Base-by-base conservation (phyloP, 352 stramenopile species). In the Pythium dissotocum region DNA sequence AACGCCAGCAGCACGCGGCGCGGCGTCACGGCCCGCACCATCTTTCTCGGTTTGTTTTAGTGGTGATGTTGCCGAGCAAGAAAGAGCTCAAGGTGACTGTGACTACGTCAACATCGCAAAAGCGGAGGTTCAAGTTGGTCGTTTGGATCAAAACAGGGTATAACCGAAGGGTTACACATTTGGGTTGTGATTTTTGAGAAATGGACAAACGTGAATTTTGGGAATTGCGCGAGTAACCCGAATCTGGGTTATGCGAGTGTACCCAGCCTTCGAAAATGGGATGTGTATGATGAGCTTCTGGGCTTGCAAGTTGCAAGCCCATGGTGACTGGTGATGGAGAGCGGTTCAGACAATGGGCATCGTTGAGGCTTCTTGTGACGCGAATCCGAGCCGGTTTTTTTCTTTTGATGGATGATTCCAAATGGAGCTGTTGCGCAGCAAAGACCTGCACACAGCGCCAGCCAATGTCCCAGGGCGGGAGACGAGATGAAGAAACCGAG, bases 1-100 rank as follows among this genome's bases (percentile, higher is more conserved):
- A 90, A 52, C 36, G 86, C 73, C 36, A 80, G 65, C 36, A 73
- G 64, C 42, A 67, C 60, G 40, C 74, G 74, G 8, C 74, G 74
- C 54, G 74, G 68, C 18, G 68, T 70, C 49, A 59, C 42, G 6
- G 42, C 56, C 2, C 33, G 65, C 68, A 66, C 63, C 66, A 56
- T 56, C 2, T 2, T 58, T 51, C 26, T 63, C 24, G 26, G 8
- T 36, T 9, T 56, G 21, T 26, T 42, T 10, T 38, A 3, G 36
- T 51, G 32, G 35, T 36, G 33, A 16, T 36, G 18, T 61, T 61
- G n/a, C 30, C 30, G 52, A 56, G 52, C 61, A 24, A 24, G 21
- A 24, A 24, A 24, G 7, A 53, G 44, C n/a, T 32, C 12, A 6
- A 24, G 13, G 21, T 42, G 26, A 61, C 35, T 40, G 48, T 32